Evolutionary conservation across 1,284 basidiomycete species (phyloP).

Genomic region (Xerocomus cyaneibrunnescens): DNA sequence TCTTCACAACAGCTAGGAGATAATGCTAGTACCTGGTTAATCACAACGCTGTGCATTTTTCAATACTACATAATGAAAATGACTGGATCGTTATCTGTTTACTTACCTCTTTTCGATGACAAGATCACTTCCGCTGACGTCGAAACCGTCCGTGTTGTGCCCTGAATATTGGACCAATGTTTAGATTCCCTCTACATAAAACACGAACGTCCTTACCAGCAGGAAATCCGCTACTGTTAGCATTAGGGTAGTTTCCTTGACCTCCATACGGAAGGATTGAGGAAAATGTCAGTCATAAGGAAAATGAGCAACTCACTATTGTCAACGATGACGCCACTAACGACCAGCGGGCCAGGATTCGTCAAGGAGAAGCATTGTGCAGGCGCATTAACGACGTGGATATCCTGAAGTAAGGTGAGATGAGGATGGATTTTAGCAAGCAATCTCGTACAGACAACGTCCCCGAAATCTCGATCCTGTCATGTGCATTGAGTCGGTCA

Average conservation of each 20-base stretch:
- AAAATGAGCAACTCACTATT: constrained; percentile 35
- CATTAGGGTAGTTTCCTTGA: constrained; percentile 35
- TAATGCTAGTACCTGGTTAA: constrained; percentile 38
- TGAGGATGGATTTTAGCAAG: neutral
- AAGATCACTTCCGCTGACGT: constrained; percentile 44
- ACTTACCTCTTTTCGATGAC: constrained; percentile 41
- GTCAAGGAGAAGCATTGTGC: constrained; percentile 38
- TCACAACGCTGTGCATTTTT: constrained; percentile 20
- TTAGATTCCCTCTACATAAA: neutral
- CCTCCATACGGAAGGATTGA: constrained; percentile 28
- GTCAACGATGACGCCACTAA: constrained; percentile 42
- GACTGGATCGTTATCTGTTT: no score
- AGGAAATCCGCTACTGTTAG: constrained; percentile 16
- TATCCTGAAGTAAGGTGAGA: constrained; percentile 24
- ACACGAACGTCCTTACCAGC: constrained; percentile 22
- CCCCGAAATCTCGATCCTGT: constrained; percentile 29
- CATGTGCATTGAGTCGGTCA: constrained; percentile 1
- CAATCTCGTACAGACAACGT: constrained; percentile 20
- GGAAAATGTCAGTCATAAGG: neutral
- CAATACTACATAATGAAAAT: no score
- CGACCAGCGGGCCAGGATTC: constrained; percentile 34
- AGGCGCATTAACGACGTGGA: constrained; percentile 50
- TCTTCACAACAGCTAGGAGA: no score
- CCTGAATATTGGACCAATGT: constrained; percentile 26
- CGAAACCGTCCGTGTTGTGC: constrained; percentile 60